Conservation (phyloP, 768 basidiomycete genomes). For the Neoboletus subvelutipes region DNA sequence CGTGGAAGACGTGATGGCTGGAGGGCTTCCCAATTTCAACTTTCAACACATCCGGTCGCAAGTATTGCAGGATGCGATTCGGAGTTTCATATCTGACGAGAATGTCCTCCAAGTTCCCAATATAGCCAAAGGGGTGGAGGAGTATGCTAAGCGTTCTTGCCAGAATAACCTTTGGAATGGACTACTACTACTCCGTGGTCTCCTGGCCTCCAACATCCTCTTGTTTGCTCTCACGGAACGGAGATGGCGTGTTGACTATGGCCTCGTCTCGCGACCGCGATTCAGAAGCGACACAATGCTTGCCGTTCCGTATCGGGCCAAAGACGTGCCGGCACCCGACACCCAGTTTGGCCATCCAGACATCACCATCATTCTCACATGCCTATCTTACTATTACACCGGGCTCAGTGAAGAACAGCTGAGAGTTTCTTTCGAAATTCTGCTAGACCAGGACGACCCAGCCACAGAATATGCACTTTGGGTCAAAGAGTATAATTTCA, state of each 20-base stretch:
- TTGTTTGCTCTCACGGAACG: too few relatives aligned
- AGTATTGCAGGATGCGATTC: not conserved
- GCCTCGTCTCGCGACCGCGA: not conserved
- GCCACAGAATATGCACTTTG: not conserved
- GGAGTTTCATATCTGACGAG: conserved; percentile 10
- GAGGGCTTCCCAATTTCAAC: not conserved
- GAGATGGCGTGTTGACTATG: not conserved
- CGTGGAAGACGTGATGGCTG: not conserved
- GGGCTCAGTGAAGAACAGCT: too few relatives aligned
- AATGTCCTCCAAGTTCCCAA: not conserved
- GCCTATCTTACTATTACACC: too few relatives aligned
- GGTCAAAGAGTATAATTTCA: not conserved
- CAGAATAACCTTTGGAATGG: not conserved
- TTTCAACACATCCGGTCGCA: not conserved
- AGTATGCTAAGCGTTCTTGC: not conserved
- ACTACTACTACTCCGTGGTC: too few relatives aligned
- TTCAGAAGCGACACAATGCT: conserved; percentile 8
- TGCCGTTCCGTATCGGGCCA: too few relatives aligned
- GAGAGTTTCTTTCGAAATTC: not conserved
- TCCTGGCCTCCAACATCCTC: too few relatives aligned
- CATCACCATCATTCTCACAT: too few relatives aligned
- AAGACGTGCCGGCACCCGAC: too few relatives aligned
- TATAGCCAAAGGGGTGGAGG: conserved; percentile 4
- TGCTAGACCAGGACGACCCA: conserved; percentile 8
- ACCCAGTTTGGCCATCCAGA: too few relatives aligned